Evolutionary conservation across 2,329 filamentous ascomycete species (phyloP).

Genomic region (Monilinia laxa): DNA sequence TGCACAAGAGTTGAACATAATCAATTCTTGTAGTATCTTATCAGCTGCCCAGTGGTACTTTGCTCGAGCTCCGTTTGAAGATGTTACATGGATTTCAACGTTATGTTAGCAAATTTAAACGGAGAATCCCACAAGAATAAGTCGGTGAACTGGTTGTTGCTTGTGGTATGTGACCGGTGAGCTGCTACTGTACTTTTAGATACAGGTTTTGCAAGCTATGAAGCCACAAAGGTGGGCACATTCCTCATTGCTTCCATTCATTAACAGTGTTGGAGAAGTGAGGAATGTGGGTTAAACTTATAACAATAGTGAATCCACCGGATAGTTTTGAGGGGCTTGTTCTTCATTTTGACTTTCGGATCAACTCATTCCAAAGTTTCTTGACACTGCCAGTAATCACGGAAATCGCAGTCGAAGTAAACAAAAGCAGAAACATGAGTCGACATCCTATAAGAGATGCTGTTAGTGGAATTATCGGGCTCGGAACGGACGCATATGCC

Average conservation of each 20-base stretch:
- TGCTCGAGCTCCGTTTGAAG: not conserved
- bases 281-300: constrained; percentile 17
- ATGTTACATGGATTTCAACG: not conserved
- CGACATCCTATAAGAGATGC: not conserved
- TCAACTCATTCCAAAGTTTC: not conserved
- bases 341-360: not conserved
- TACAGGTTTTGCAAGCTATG: not conserved
- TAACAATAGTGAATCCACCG: not conserved
- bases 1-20: not conserved
- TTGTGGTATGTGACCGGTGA: not conserved
- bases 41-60: not conserved
- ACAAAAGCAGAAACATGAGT: not conserved
- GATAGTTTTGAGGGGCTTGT: not conserved
- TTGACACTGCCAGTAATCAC: not conserved
- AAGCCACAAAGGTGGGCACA: not conserved
- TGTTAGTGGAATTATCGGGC: not conserved
- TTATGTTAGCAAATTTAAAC: not conserved
- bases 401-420: not conserved
- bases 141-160: not conserved
- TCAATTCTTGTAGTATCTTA: not conserved
- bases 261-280: not conserved
- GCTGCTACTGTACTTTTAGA: not conserved
- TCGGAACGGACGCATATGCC: constrained; percentile 11
- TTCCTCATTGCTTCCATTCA: not conserved
- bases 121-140: not conserved